Conservation (phyloP, 306 rosid genomes). For the Medicago lupulina region DNA sequence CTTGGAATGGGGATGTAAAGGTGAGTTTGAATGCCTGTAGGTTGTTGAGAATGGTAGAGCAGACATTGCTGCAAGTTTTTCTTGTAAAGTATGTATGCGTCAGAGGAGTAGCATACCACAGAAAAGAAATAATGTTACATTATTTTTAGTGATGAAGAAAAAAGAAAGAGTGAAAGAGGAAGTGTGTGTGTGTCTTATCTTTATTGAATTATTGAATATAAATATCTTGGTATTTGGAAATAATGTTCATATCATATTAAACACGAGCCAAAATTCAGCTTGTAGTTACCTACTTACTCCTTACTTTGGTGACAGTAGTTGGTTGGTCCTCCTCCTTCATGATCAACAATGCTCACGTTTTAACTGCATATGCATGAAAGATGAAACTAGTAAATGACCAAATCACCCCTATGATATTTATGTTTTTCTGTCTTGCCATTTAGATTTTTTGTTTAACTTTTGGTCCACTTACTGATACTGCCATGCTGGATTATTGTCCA, state of each 20-base stretch:
- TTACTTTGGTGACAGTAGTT: constrained; percentile 6
- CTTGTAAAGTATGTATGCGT: neutral
- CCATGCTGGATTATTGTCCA: constrained; percentile 36
- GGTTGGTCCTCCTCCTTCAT: constrained; percentile 26
- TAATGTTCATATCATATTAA: constrained; percentile 41
- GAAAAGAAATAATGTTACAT: constrained; percentile 28
- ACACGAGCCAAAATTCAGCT: constrained; percentile 44
- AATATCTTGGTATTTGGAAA: constrained; percentile 31
- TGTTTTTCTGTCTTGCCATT: constrained; percentile 18
- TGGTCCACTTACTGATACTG: constrained; percentile 16
- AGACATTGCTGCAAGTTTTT: constrained; percentile 49
- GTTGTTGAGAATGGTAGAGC: constrained; percentile 54
- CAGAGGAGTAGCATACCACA: neutral
- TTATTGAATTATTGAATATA: constrained; percentile 20
- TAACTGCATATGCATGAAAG: constrained; percentile 24
- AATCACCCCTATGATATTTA: constrained; percentile 42
- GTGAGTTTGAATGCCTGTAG: constrained; percentile 44
- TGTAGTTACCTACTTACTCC: constrained; percentile 23
- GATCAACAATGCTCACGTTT: constrained; percentile 21
- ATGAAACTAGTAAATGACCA: constrained; percentile 35
- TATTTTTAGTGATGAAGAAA: constrained; percentile 9
- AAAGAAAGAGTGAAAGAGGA: constrained; percentile 49
- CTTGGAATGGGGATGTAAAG: constrained; percentile 35
- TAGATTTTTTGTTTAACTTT: neutral
- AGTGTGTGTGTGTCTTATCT: constrained; percentile 47